Percentiles rank a stretch among this genome's conserved stretches.
Evolutionary conservation across 106 monocot species (phyloP).

Genomic region (Dendrobium huoshanense): DNA sequence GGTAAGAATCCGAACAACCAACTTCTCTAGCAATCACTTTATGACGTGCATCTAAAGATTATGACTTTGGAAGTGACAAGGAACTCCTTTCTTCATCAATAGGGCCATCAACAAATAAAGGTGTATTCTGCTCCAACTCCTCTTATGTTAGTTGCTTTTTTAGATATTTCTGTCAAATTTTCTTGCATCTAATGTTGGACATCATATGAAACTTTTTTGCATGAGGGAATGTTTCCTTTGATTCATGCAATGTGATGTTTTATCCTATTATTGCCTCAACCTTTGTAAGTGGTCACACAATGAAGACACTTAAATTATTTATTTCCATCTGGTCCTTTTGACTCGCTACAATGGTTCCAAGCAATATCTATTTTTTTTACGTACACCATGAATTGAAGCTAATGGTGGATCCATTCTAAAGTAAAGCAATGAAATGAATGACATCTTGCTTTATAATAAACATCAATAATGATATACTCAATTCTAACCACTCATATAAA

Average conservation of each 20-base stretch:
- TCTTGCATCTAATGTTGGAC: not conserved
- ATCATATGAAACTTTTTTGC: not conserved
- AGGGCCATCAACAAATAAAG: not conserved
- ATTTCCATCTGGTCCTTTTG: not conserved
- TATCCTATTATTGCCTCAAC: not conserved
- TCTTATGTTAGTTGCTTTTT: not conserved
- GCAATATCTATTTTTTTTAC: not conserved
- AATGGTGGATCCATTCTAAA: too few relatives aligned
- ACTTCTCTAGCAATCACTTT: not conserved
- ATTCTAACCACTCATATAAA: too few relatives aligned
- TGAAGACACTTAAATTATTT: not conserved
- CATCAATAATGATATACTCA: too few relatives aligned
- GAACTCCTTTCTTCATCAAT: too few relatives aligned
- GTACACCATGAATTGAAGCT: too few relatives aligned
- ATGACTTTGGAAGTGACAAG: not conserved
- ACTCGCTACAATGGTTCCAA: not conserved
- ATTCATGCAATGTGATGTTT: not conserved
- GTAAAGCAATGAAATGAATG: too few relatives aligned
- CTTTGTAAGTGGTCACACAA: not conserved
- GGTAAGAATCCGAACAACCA: not conserved
- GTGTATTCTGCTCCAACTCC: not conserved
- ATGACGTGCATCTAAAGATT: not conserved
- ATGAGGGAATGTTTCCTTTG: not conserved
- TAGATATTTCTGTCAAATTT: not conserved
- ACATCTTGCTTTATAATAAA: too few relatives aligned